Evolutionary conservation across 2,329 filamentous ascomycete species (phyloP).

Genomic region (Nothophaeocryptopus gaeumannii): DNA sequence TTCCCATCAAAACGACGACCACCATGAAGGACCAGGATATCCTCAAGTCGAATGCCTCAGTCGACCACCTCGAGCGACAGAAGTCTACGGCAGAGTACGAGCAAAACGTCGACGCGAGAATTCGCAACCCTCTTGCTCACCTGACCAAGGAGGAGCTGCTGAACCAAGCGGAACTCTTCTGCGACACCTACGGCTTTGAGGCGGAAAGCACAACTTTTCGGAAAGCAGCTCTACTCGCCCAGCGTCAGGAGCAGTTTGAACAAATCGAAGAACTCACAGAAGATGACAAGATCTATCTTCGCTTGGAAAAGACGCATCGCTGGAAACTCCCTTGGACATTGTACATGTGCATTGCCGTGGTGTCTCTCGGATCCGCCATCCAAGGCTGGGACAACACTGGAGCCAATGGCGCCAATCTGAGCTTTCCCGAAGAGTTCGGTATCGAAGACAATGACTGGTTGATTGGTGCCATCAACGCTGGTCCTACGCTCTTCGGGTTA

Average conservation of each 20-base stretch:
- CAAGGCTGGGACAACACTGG: conserved; percentile 36
- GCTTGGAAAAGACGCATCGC: conserved; percentile 47
- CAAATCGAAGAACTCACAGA: conserved; percentile 47
- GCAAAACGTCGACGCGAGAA: conserved; percentile 8
- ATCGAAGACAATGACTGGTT: conserved; percentile 25
- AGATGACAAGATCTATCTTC: conserved; percentile 43
- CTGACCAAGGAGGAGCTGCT: conserved; percentile 11
- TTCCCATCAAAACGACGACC: no score
- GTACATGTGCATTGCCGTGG: conserved; percentile 43
- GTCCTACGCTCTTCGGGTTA: conserved; percentile 45
- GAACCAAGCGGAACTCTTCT: conserved; percentile 16
- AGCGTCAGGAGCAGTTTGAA: conserved; percentile 50
- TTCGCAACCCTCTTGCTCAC: conserved; percentile 15
- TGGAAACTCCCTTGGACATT: conserved; percentile 52
- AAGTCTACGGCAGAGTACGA: not conserved
- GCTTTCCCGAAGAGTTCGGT: conserved; percentile 26
- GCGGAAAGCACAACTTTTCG: conserved; percentile 49
- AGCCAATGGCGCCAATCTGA: conserved; percentile 33
- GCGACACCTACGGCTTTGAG: conserved; percentile 20
- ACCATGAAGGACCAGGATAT: no score
- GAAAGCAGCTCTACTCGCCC: conserved; percentile 53
- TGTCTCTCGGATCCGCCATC: conserved; percentile 11
- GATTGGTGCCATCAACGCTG: conserved; percentile 49
- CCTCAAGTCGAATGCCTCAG: not conserved
- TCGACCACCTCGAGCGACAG: conserved; percentile 15